These are phyloP conservation scores for Cladobotryum protrusum DNA, from an alignment of 2,329 filamentous ascomycete genomes.

Conservation along the genomic window DNA sequence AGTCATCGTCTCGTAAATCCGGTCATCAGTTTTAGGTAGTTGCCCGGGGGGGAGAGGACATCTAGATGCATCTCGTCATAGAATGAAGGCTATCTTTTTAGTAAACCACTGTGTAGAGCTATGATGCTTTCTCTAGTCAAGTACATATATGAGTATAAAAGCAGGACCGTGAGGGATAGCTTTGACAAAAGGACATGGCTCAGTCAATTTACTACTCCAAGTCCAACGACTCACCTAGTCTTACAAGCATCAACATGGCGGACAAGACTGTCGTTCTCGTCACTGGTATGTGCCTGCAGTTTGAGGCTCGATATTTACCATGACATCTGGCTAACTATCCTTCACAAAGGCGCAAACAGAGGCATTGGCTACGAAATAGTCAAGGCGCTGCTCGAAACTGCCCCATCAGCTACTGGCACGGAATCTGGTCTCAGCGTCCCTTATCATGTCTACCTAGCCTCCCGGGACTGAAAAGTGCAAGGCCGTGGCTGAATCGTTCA, in stretches of 20 bases:
- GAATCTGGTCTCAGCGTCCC: constrained; percentile 6
- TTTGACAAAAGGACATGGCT: not conserved
- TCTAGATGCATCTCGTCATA: no score
- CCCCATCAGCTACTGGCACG: not conserved
- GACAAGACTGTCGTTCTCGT: constrained; percentile 14
- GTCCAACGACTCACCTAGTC: no score
- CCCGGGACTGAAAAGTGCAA: constrained; percentile 31
- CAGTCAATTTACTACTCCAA: not conserved
- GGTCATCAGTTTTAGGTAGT: no score
- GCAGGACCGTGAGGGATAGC: not conserved
- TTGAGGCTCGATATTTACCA: not conserved
- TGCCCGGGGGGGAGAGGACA: no score
- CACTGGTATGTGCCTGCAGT: constrained; percentile 19
- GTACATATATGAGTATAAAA: not conserved
- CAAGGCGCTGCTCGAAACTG: constrained; percentile 27
- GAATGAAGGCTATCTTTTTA: no score
- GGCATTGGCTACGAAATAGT: constrained; percentile 42
- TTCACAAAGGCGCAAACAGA: constrained; percentile 32
- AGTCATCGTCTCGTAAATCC: no score
- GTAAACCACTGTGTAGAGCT: no score
- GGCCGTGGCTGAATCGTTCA: constrained; percentile 41
- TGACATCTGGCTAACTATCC: not conserved
- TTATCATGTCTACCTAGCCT: constrained; percentile 34
- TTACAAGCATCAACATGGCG: no score
- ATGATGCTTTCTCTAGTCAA: no score